Conservation (phyloP, 139 green algal species). For the Mychonastes homosphaera region DNA sequence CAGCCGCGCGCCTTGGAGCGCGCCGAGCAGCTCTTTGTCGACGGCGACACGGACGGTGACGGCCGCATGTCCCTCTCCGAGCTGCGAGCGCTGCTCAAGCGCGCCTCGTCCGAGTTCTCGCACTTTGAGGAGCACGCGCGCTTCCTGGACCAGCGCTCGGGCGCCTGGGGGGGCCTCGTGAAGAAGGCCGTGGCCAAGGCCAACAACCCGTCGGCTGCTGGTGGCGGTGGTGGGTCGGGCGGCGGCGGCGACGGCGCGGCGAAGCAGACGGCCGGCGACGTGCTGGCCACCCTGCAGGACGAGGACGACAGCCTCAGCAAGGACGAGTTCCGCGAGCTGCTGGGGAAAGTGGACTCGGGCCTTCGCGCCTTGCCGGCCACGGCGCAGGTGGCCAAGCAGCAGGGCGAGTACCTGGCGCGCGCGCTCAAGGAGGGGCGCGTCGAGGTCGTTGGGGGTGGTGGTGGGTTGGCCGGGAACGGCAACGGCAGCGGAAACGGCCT, state of each 20-base stretch:
- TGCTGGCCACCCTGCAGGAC: too few species aligned
- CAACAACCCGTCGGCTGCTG: too few species aligned
- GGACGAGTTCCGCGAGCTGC: slow-evolving; percentile 62
- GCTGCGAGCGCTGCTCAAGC: slow-evolving; percentile 38
- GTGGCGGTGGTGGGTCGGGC: not conserved
- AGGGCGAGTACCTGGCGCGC: slow-evolving; percentile 69
- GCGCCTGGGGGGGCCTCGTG: slow-evolving; percentile 7
- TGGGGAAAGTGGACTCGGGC: slow-evolving; percentile 54
- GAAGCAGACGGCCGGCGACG: not conserved
- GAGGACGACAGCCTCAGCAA: slow-evolving; percentile 29
- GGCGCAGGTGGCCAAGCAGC: slow-evolving; percentile 70
- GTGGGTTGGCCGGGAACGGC: too few species aligned
- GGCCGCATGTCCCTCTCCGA: slow-evolving; percentile 43
- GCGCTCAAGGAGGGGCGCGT: slow-evolving; percentile 16
- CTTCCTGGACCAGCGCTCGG: slow-evolving; percentile 60
- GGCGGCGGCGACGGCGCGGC: not conserved
- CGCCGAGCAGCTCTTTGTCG: slow-evolving; percentile 50
- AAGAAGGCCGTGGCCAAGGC: not conserved
- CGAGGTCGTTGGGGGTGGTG: too few species aligned
- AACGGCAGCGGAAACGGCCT: not conserved
- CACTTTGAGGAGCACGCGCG: slow-evolving; percentile 70
- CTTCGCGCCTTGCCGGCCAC: slow-evolving; percentile 67
- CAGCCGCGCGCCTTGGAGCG: slow-evolving; percentile 46
- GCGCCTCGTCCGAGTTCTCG: slow-evolving; percentile 51
- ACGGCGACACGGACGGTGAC: slow-evolving; percentile 35